phyloP scores from a whole-genome alignment of 495 filamentous ascomycete species.

The Letharia columbiana region DNA sequence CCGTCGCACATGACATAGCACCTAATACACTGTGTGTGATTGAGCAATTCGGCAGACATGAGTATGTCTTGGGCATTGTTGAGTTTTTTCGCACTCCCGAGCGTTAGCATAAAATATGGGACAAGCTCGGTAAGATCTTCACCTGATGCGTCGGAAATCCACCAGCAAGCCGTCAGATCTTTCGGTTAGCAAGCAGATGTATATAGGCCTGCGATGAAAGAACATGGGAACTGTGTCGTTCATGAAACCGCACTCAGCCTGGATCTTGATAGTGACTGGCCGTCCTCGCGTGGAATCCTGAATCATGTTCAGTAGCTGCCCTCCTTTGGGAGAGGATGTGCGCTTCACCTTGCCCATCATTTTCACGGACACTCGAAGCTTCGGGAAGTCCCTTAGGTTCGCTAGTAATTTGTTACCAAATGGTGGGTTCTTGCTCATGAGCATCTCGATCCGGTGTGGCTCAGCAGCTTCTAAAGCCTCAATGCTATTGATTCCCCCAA shows the following conservation, averaged over 20 bases:
- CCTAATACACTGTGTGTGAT: slow-evolving; percentile 47
- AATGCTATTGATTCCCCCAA: slow-evolving; percentile 60
- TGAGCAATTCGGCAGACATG: slow-evolving; percentile 51
- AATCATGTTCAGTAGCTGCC: background rate
- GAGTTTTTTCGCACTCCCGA: slow-evolving; percentile 49
- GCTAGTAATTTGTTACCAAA: slow-evolving; percentile 66
- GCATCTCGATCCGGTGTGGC: slow-evolving; percentile 62
- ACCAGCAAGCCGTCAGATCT: slow-evolving; percentile 63
- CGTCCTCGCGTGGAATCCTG: slow-evolving; percentile 36
- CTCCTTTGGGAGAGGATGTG: background rate
- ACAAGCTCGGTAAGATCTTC: background rate
- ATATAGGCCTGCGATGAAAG: slow-evolving; percentile 55
- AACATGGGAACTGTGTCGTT: slow-evolving; percentile 55
- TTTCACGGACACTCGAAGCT: slow-evolving; percentile 52
- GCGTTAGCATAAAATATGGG: background rate
- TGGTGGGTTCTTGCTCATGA: slow-evolving; percentile 71
- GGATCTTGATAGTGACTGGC: slow-evolving; percentile 51
- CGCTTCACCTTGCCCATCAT: slow-evolving; percentile 33
- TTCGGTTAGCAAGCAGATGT: slow-evolving; percentile 68
- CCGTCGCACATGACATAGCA: slow-evolving; percentile 84
- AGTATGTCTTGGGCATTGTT: slow-evolving; percentile 34
- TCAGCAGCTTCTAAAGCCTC: slow-evolving; percentile 61
- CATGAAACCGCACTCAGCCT: slow-evolving; percentile 60
- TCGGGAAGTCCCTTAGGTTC: slow-evolving; percentile 62
- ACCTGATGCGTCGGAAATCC: slow-evolving; percentile 67